Base-by-base conservation (phyloP, 2,329 filamentous ascomycete species). In the Diaporthe vexans region DNA sequence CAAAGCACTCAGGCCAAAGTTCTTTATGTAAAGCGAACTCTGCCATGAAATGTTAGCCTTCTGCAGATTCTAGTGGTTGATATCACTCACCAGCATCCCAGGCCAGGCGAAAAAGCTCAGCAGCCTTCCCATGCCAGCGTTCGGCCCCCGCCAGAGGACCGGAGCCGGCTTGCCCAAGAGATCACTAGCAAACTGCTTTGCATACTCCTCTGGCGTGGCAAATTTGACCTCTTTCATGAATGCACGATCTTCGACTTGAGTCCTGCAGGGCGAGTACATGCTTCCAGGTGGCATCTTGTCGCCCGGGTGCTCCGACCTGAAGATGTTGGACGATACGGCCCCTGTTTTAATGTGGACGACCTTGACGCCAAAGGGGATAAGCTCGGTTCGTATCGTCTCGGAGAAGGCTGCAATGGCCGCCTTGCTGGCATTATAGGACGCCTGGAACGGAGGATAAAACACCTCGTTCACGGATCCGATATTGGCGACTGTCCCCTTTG, bases 401-500 rank as follows among this genome's bases (percentile, higher is more conserved):
- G 82, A 82, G 65, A 86, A 80, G 61, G 81, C 78, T 26, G 81
- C 78, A 0, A 87, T 77, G 0, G 86, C 85, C 0, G 82, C 84
- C 73, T 88, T 88, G 71, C 81, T 83, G 9, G 84, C 82, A 68
- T 84, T 85, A 78, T 87, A 88, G 26, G 81, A 77, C 10, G 81
- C 81, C 6, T 82, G 79, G 74, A 85, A 86, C 10, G 82, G 82
- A 4, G 81, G 74, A 1, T 77, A 78, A 1, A 80, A 80, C 7
- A 85, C 77, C n/a, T 82, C 85, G 19, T 84, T 83, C 70, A 86
- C 73, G 2, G 77, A 78, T 15, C 76, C 77, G 56, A 76, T 83
- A 75, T 86, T 85, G 57, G 84, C 79, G 59, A 86, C 81, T 10
- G 81, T 81, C 13, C 79, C 79, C 33, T 79, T 79, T 7, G 81